Percentiles rank a stretch among this genome's conserved stretches.
Evolutionary conservation across 1,284 basidiomycete genomes (phyloP).

Genomic region (Cystobasidium slooffiae): DNA sequence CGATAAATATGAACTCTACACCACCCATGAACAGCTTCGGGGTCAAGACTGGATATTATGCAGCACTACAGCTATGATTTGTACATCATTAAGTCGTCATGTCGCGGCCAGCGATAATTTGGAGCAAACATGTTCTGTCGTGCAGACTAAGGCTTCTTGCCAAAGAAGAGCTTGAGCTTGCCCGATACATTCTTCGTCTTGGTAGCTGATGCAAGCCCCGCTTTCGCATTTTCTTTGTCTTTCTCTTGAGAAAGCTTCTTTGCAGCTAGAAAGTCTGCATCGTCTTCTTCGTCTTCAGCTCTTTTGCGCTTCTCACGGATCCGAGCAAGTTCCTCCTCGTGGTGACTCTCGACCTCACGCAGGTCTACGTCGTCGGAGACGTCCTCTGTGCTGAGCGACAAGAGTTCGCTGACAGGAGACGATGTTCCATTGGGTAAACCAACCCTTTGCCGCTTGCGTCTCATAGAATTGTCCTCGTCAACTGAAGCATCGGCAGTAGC

Average conservation of each 20-base stretch:
- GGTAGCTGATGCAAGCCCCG: not conserved
- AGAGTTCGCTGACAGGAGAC: not conserved
- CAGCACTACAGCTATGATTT: no score
- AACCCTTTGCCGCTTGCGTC: conserved; percentile 23
- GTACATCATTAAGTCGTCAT: not conserved
- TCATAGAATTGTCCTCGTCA: conserved; percentile 3
- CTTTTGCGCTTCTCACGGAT: conserved; percentile 43
- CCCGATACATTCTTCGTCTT: conserved; percentile 20
- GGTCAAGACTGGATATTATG: no score
- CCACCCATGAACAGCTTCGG: no score
- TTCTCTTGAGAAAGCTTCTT: conserved; percentile 25
- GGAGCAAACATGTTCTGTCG: not conserved
- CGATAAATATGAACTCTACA: no score
- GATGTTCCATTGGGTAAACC: not conserved
- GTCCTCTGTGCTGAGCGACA: not conserved
- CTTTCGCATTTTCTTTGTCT: conserved; percentile 1
- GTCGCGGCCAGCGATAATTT: not conserved
- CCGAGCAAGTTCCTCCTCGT: conserved; percentile 31
- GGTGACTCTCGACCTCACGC: not conserved
- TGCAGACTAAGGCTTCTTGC: conserved; percentile 20
- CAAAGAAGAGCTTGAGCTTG: conserved; percentile 40
- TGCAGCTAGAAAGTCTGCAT: conserved; percentile 25
- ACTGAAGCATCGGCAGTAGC: not conserved
- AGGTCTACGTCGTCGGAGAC: not conserved
- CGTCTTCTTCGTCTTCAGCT: conserved; percentile 42